phyloP scores from a whole-genome alignment of 805 yeast species.

The Cyberlindnera lachancei region DNA sequence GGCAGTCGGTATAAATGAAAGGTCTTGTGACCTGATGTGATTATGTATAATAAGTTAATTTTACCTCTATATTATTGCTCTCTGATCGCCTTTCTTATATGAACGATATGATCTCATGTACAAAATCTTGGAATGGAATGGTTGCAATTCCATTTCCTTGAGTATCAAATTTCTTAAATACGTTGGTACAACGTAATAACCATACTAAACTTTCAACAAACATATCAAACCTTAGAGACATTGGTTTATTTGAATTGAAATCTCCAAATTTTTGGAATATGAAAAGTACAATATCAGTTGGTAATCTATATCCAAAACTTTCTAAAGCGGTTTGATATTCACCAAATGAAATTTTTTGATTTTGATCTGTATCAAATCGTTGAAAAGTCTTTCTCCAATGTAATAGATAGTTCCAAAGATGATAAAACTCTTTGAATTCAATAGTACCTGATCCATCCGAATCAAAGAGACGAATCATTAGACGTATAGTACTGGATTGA shows the following conservation, averaged over 20 bases:
- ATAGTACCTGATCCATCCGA: conserved; percentile 37
- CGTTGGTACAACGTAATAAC: conserved; percentile 67
- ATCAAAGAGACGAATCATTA: conserved; percentile 60
- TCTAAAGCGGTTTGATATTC: conserved; percentile 56
- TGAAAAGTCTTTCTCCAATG: conserved; percentile 62
- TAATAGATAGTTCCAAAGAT: conserved; percentile 59
- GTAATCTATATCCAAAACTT: conserved; percentile 59
- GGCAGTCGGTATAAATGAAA: too few relatives aligned
- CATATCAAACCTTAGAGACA: conserved; percentile 62
- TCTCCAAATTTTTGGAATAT: conserved; percentile 51
- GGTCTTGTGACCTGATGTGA: too few relatives aligned
- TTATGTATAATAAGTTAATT: too few relatives aligned
- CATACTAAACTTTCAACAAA: conserved; percentile 78
- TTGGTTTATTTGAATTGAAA: conserved; percentile 21
- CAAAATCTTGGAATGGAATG: conserved; percentile 57
- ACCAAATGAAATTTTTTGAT: conserved; percentile 55
- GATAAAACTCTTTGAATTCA: conserved; percentile 55
- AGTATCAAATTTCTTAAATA: conserved; percentile 68
- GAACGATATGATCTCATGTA: conserved; percentile 39
- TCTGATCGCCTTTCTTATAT: too few relatives aligned
- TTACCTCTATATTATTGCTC: too few relatives aligned
- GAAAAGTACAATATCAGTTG: conserved; percentile 47
- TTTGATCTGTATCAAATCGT: conserved; percentile 50
- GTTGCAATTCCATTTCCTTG: conserved; percentile 70
- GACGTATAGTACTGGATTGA: conserved; percentile 47